phyloP scores from a whole-genome alignment of 257 asterid species.

The Striga asiatica region DNA sequence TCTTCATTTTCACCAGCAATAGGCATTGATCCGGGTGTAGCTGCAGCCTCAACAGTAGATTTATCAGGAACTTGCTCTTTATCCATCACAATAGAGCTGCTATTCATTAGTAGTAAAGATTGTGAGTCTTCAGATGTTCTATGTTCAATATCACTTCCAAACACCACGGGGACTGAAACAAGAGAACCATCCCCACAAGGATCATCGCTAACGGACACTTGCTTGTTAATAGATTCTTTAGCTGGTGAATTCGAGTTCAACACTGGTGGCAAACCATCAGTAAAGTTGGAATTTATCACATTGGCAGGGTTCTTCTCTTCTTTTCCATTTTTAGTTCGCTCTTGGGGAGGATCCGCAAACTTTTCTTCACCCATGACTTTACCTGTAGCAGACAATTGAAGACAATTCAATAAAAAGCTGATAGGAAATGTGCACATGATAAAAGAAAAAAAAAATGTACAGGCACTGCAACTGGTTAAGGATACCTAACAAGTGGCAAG shows the following conservation, averaged over 20 bases:
- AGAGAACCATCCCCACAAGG: conserved; percentile 16
- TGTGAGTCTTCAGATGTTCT: conserved; percentile 22
- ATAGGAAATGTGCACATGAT: not conserved
- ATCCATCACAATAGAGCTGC: conserved; percentile 16
- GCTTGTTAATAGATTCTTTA: conserved; percentile 13
- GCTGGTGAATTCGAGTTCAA: conserved; percentile 17
- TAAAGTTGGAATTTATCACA: conserved; percentile 11
- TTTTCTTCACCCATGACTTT: conserved; percentile 11
- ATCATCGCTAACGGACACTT: conserved; percentile 10
- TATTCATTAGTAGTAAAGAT: conserved; percentile 3
- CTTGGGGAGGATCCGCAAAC: conserved; percentile 15
- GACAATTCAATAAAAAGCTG: not conserved
- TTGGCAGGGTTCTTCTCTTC: conserved; percentile 10
- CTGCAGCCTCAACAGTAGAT: conserved; percentile 14
- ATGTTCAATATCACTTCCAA: conserved; percentile 16
- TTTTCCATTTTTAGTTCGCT: conserved; percentile 12
- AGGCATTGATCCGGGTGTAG: conserved; percentile 14
- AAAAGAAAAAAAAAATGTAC: not conserved
- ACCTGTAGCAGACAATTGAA: conserved; percentile 11
- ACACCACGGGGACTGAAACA: conserved; percentile 19
- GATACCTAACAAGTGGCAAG: no score
- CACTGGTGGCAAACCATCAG: conserved; percentile 14
- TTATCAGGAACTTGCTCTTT: conserved; percentile 17
- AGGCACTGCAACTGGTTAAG: conserved; percentile 3
- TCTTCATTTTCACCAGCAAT: conserved; percentile 15